Percentiles rank a stretch among this genome's conserved stretches.
Evolutionary conservation across 2,329 filamentous ascomycete species (phyloP).

Genomic region (Xylariaceae sp.): DNA sequence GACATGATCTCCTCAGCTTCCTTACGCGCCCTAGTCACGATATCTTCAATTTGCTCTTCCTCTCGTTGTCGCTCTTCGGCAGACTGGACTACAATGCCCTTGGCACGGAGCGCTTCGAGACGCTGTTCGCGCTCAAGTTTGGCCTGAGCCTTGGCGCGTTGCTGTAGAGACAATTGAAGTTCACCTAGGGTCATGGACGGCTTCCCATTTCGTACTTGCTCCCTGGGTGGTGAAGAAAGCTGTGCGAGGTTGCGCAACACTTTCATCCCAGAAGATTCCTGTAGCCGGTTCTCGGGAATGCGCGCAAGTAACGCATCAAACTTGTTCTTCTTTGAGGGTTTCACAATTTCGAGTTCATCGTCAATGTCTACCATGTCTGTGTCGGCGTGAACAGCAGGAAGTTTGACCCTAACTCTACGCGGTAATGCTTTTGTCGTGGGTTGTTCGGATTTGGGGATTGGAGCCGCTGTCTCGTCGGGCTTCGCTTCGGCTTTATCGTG

Average conservation of each 20-base stretch:
- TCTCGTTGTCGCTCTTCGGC: constrained; percentile 81
- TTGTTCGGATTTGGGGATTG: constrained; percentile 29
- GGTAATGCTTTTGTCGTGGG: constrained; percentile 30
- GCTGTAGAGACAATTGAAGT: constrained; percentile 62
- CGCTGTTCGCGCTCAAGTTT: constrained; percentile 69
- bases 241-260: constrained; percentile 70
- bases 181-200: constrained; percentile 62
- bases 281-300: constrained; percentile 56
- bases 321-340: constrained; percentile 42
- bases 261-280: constrained; percentile 59
- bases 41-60: constrained; percentile 77
- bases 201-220: constrained; percentile 41
- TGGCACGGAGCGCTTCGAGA: constrained; percentile 69
- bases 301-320: constrained; percentile 64
- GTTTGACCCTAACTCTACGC: constrained; percentile 47
- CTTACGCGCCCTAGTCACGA: constrained; percentile 75
- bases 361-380: constrained; percentile 44
- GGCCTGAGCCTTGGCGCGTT: constrained; percentile 74
- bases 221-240: constrained; percentile 57
- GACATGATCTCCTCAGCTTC: constrained; percentile 76
- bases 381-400: constrained; percentile 40
- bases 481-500: constrained; percentile 59
- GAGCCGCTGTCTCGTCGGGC: constrained; percentile 33
- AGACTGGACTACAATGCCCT: constrained; percentile 76
- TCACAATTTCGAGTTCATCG: constrained; percentile 59